Evolutionary conservation across 2,329 filamentous ascomycete species (phyloP).

Genomic region (Clarireedia sp.): DNA sequence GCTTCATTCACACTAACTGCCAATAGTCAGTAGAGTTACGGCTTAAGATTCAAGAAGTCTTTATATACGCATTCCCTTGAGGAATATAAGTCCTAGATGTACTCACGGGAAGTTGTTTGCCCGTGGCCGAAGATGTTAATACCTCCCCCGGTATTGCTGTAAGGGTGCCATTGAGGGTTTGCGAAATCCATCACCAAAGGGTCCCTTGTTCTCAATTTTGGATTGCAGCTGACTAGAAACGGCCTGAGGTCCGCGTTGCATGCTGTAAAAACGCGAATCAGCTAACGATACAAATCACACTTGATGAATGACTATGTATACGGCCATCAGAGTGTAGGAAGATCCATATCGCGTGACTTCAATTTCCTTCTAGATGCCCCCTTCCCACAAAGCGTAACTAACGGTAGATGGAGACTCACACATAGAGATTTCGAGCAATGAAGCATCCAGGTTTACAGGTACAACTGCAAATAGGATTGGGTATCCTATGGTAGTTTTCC

Average conservation of each 20-base stretch:
- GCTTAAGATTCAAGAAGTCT: neutral
- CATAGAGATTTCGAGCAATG: neutral
- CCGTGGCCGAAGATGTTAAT: neutral
- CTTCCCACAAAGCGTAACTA: neutral
- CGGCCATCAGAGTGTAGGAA: no score
- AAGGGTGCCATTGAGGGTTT: neutral
- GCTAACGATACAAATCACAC: no score
- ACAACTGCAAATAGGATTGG: neutral
- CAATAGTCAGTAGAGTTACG: neutral
- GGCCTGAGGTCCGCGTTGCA: neutral
- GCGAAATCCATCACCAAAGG: neutral
- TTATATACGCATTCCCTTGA: neutral
- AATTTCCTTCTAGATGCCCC: no score
- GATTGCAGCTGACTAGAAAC: neutral
- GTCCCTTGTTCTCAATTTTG: neutral
- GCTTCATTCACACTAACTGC: conserved; percentile 4
- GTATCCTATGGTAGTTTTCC: neutral
- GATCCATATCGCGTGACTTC: no score
- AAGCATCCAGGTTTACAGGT: neutral
- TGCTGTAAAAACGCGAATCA: neutral
- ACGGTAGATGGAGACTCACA: neutral
- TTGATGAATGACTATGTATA: neutral
- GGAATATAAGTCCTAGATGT: neutral
- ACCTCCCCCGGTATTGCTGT: neutral
- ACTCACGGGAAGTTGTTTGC: neutral